Conservation (phyloP, 805 yeast species). For the Cyberlindnera galapagoensis region DNA sequence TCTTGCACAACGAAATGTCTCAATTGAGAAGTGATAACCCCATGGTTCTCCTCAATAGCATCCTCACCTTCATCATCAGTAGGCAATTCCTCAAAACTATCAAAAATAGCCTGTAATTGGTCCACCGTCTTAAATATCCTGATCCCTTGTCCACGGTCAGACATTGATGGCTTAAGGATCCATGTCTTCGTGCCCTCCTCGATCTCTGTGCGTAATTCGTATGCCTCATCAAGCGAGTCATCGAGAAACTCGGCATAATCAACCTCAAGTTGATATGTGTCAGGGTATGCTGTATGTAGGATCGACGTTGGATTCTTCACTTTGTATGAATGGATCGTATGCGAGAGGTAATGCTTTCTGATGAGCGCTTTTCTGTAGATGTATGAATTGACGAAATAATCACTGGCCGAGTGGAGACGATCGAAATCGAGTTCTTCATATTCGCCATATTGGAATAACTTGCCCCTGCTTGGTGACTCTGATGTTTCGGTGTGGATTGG, state of each 20-base stretch:
- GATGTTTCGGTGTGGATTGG: conserved; percentile 14
- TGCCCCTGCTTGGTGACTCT: conserved; percentile 13
- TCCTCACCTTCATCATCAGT: conserved; percentile 56
- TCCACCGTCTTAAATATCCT: conserved; percentile 71
- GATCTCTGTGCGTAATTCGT: conserved; percentile 78
- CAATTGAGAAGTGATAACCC: conserved; percentile 77
- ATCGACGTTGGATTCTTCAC: conserved; percentile 71
- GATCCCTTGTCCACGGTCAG: conserved; percentile 96
- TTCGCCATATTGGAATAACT: conserved; percentile 75
- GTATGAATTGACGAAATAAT: conserved; percentile 69
- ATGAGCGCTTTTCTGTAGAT: conserved; percentile 86
- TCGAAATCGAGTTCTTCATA: conserved; percentile 87
- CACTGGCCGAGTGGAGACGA: conserved; percentile 35
- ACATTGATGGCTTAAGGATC: conserved; percentile 95
- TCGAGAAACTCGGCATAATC: conserved; percentile 96
- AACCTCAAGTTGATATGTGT: conserved; percentile 72
- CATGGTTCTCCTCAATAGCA: conserved; percentile 39
- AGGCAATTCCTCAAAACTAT: conserved; percentile 75
- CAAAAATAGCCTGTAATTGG: conserved; percentile 77
- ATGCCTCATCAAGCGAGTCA: conserved; percentile 87
- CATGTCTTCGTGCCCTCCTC: conserved; percentile 58
- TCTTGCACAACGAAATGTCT: conserved; percentile 90
- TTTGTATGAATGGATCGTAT: conserved; percentile 66
- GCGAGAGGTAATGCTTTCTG: conserved; percentile 83
- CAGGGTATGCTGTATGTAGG: conserved; percentile 59